Evolutionary conservation across 805 yeast genomes (phyloP).

Genomic region (Candida patagonica): DNA sequence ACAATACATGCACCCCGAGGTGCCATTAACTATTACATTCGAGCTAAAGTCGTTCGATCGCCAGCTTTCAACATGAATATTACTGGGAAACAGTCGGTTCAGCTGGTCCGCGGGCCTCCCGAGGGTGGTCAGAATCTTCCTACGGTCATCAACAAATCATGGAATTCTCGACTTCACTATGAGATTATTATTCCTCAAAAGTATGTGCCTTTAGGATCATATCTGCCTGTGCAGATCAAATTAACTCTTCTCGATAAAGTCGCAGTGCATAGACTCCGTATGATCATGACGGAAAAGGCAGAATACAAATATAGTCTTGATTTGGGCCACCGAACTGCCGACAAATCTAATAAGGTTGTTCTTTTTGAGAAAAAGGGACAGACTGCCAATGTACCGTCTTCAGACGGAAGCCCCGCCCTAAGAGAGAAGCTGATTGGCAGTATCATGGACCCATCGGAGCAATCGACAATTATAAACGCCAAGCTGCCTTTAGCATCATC

Average conservation of each 20-base stretch:
- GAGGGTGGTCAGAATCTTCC: conserved; percentile 84
- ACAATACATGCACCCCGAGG: conserved; percentile 74
- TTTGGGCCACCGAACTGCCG: conserved; percentile 60
- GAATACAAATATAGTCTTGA: conserved; percentile 89
- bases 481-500: conserved; percentile 11
- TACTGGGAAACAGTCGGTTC: conserved; percentile 51
- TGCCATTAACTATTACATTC: conserved; percentile 56
- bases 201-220: conserved; percentile 73
- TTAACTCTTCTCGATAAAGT: conserved; percentile 84
- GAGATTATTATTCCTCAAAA: conserved; percentile 89
- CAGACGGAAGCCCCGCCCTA: conserved; percentile 1
- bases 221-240: conserved; percentile 73
- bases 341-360: conserved; percentile 26
- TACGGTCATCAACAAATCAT: conserved; percentile 75
- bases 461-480: conserved; percentile 5
- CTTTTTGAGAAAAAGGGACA: conserved; percentile 55
- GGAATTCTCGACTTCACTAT: conserved; percentile 88
- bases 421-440: conserved; percentile 9
- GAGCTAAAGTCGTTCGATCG: conserved; percentile 61
- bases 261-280: conserved; percentile 74
- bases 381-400: conserved; percentile 9
- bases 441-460: conserved; percentile 2
- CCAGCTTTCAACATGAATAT: conserved; percentile 83
- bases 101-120: conserved; percentile 66
- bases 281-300: conserved; percentile 76